These are phyloP conservation scores for Neurospora intermedia DNA, from an alignment of 495 filamentous ascomycete species.

Conservation along the genomic window DNA sequence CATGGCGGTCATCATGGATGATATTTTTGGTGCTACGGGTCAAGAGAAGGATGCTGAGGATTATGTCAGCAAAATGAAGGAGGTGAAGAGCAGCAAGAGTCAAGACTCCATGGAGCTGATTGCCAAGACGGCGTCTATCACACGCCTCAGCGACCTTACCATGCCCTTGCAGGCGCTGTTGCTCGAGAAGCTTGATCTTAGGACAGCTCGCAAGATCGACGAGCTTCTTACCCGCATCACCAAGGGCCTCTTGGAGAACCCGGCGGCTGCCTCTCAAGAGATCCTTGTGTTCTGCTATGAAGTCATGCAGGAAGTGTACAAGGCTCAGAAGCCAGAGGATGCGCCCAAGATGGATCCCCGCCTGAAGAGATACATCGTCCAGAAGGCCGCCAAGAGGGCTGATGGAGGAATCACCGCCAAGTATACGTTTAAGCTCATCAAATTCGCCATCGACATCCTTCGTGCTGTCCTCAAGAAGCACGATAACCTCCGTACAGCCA, in stretches of 20 bases:
- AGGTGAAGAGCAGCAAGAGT: constrained; percentile 95
- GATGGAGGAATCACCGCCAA: constrained; percentile 55
- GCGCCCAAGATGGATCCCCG: constrained; percentile 43
- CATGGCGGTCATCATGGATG: constrained; percentile 84
- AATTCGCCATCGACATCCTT: constrained; percentile 79
- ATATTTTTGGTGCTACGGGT: constrained; percentile 91
- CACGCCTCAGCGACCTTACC: constrained; percentile 61
- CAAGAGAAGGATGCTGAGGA: constrained; percentile 96
- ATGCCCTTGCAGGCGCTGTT: constrained; percentile 66
- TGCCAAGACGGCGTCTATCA: constrained; percentile 65
- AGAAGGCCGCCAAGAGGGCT: constrained; percentile 60
- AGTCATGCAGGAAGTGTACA: constrained; percentile 77
- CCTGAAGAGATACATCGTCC: constrained; percentile 64
- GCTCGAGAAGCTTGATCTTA: constrained; percentile 68
- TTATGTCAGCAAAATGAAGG: constrained; percentile 91
- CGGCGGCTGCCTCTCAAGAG: constrained; percentile 60
- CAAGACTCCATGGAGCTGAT: constrained; percentile 95
- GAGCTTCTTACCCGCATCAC: constrained; percentile 77
- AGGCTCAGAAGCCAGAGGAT: constrained; percentile 35
- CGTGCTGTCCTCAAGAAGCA: constrained; percentile 73
- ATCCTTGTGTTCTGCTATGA: constrained; percentile 89
- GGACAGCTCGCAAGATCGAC: constrained; percentile 77
- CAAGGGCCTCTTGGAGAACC: constrained; percentile 70
- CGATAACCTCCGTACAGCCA: constrained; percentile 61
- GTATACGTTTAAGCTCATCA: constrained; percentile 70